Percentiles rank a stretch among this genome's conserved stretches.
These are phyloP conservation scores for Acanthamoeba healyi DNA, from an alignment of 208 protist genomes.

Conservation along the genomic window DNA sequence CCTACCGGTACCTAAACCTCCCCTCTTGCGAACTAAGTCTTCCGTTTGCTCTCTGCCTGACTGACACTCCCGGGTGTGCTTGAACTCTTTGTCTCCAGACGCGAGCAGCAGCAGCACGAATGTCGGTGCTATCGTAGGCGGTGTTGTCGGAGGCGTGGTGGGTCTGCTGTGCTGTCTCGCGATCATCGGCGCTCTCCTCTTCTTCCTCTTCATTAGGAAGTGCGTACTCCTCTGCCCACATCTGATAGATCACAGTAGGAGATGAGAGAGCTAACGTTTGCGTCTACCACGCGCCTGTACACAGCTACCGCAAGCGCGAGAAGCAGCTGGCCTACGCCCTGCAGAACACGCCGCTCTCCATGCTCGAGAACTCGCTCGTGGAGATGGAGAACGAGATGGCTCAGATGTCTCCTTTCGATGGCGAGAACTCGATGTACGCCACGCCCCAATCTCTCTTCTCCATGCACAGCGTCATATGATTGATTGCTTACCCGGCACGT, in stretches of 20 bases:
- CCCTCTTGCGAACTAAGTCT: too few relatives aligned
- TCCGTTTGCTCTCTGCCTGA: too few relatives aligned
- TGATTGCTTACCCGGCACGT: too few relatives aligned
- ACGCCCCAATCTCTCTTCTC: too few relatives aligned
- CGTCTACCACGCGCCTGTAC: too few relatives aligned
- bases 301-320: constrained; percentile 23
- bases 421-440: neutral
- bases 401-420: constrained; percentile 3
- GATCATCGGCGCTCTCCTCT: neutral
- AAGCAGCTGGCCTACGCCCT: neutral
- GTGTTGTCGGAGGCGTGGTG: neutral
- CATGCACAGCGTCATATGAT: too few relatives aligned
- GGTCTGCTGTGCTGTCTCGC: neutral
- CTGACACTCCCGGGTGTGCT: too few relatives aligned
- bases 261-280: too few relatives aligned
- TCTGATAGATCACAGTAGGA: too few relatives aligned
- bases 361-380: constrained; percentile 1
- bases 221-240: too few relatives aligned
- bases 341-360: constrained; percentile 1
- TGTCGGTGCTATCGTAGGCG: neutral
- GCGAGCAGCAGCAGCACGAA: neutral
- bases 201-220: neutral
- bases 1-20: neutral
- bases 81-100: too few relatives aligned
- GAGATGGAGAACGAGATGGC: constrained; percentile 8